Base-by-base conservation (phyloP, 2,329 filamentous ascomycete species). In the Corinectria fuckeliana region DNA sequence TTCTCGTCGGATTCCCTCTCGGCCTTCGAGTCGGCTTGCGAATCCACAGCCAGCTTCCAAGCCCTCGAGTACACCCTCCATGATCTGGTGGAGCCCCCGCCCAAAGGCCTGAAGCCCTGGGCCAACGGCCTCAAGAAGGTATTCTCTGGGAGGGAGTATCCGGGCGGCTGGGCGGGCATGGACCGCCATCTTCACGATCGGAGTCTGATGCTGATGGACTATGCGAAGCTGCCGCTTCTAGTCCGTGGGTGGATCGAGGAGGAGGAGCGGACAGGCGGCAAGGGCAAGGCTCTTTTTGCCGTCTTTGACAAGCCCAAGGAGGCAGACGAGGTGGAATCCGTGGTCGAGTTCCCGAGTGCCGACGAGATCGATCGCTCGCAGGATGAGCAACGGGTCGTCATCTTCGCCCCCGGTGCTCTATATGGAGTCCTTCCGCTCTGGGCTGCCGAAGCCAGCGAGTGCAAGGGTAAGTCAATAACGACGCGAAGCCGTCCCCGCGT, bases 331-430 rank as follows among this genome's bases (percentile, higher is more conserved):
- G 74, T 81, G 41, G 71, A 76, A 41, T 72, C 76, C 13, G 79
- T 72, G 1, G 74, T 76, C 16, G 61, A 69, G 50, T 66, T 76
- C 18, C 61, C 65, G 3, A 41, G 64, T 30, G 65, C 66, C 52
- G 63, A 69, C 60, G 53, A 72, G 59, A 62, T 71, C 47, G 52
- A 74, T 60, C 57, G 72, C 65, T 55, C 56, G 56, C 39, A 66
- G 21, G 78, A 80, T 57, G 64, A 71, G 48, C 64, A 74, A 49
- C 72, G 69, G 57, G 69, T 81, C 2, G 78, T 79, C n/a, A 76
- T 84, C 26, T 85, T 85, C 68, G 81, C 82, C 16, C 82, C 82
- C 0, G 82, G 82, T 0, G 82, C 82, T 9, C 64, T 85, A 9
- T 84, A 85, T 57, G 75, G 79, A 30, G 74, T 78, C 10, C 63